Evolutionary conservation across 2,329 filamentous ascomycete genomes (phyloP).

Genomic region (Aspergillus persii): DNA sequence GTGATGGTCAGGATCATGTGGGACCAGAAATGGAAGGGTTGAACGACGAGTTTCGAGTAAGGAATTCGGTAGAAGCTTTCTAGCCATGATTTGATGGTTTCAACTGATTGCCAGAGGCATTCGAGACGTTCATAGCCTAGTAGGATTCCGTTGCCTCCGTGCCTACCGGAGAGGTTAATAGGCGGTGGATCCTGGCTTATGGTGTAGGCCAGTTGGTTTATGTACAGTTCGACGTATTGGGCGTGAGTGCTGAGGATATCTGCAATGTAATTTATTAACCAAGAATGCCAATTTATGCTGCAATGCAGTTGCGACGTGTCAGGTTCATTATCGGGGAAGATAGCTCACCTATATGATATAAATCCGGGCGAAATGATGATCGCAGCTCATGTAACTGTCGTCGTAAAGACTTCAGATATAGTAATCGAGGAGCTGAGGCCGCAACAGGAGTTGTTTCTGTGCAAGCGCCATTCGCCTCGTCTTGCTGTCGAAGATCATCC

Average conservation of each 20-base stretch:
- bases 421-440: slow-evolving; percentile 14
- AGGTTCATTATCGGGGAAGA: neutral
- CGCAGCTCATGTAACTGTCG: slow-evolving; percentile 33
- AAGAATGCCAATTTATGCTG: slow-evolving; percentile 4
- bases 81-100: slow-evolving; percentile 35
- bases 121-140: slow-evolving; percentile 32
- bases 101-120: slow-evolving; percentile 35
- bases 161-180: slow-evolving; percentile 7
- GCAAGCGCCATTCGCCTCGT: slow-evolving; percentile 20
- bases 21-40: slow-evolving; percentile 39
- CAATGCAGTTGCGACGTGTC: neutral
- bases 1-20: slow-evolving; percentile 37
- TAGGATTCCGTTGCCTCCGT: slow-evolving; percentile 5
- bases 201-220: slow-evolving; percentile 28
- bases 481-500: slow-evolving; percentile 29
- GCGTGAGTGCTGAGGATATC: slow-evolving; percentile 28
- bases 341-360: slow-evolving; percentile 22
- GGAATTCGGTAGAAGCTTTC: slow-evolving; percentile 30
- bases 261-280: slow-evolving; percentile 1
- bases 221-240: slow-evolving; percentile 28
- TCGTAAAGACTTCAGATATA: slow-evolving; percentile 33
- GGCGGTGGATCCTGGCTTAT: slow-evolving; percentile 18
- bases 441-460: slow-evolving; percentile 5
- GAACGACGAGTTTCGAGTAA: slow-evolving; percentile 23
- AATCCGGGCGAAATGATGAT: slow-evolving; percentile 23